A percentile compares a stretch with the other conserved stretches of the same genome.
These are phyloP conservation scores for Eucalyptus guilfoylei DNA, from an alignment of 345 rosid genomes.

Conservation along the genomic window DNA sequence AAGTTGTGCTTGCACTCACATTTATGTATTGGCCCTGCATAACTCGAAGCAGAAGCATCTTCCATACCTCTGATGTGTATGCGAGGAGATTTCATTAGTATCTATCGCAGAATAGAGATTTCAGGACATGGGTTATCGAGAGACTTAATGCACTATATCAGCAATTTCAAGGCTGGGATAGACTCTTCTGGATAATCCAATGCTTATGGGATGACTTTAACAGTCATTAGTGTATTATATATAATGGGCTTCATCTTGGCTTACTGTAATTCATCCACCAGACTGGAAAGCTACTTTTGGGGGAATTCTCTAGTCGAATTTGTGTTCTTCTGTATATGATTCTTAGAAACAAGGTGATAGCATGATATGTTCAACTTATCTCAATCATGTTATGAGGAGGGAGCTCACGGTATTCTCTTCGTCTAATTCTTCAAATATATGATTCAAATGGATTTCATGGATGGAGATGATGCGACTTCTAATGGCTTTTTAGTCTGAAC, in stretches of 20 bases:
- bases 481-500: background rate
- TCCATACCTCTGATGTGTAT: background rate
- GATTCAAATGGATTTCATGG: background rate
- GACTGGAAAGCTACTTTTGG: background rate
- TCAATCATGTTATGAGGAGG: background rate
- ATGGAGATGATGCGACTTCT: background rate
- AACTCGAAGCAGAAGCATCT: background rate
- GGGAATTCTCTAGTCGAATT: background rate
- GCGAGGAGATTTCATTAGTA: background rate
- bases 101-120: background rate
- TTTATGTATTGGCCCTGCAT: background rate
- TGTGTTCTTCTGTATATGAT: background rate
- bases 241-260: background rate
- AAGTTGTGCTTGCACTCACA: background rate
- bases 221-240: background rate
- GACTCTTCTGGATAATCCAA: background rate
- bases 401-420: background rate
- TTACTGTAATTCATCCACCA: background rate
- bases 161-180: background rate
- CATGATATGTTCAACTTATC: background rate
- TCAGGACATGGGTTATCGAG: background rate
- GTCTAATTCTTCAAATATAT: background rate
- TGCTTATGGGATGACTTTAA: background rate
- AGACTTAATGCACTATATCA: background rate
- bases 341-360: background rate